Percentiles rank a stretch among this genome's conserved stretches.
phyloP scores from a whole-genome alignment of 208 protist genomes.

The Entamoeba histolytica region DNA sequence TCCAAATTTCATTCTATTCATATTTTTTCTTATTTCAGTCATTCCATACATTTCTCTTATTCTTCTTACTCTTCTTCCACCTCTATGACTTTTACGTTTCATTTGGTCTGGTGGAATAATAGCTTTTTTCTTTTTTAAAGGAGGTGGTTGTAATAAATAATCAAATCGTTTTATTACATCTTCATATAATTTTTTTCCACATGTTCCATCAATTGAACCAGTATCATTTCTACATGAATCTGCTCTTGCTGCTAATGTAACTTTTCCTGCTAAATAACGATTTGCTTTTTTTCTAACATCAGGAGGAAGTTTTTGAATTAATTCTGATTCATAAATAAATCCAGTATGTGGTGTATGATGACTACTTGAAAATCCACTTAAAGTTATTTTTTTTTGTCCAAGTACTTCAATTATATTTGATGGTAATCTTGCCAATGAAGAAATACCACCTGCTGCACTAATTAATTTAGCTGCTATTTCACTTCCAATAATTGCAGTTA shows the following conservation, averaged over 20 bases:
- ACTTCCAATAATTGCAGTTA: neutral
- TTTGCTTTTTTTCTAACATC: neutral
- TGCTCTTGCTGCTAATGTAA: neutral
- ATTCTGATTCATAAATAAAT: neutral
- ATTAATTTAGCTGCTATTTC: neutral
- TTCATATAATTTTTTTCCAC: neutral
- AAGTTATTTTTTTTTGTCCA: neutral
- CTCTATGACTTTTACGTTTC: neutral
- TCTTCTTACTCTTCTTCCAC: neutral
- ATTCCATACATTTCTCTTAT: neutral
- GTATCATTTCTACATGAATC: neutral
- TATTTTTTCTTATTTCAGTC: neutral
- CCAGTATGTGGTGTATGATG: neutral
- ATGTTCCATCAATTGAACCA: neutral
- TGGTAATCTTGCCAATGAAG: neutral
- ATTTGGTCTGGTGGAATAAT: neutral
- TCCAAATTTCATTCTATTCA: neutral
- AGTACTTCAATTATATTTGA: neutral
- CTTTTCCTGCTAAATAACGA: neutral
- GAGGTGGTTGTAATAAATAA: neutral
- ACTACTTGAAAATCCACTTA: neutral
- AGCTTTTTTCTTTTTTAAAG: neutral
- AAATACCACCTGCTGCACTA: neutral
- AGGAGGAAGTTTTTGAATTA: neutral
- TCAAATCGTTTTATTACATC: neutral